Conservation (phyloP, 2,329 filamentous ascomycete species). For the Hypoxylon sp. region DNA sequence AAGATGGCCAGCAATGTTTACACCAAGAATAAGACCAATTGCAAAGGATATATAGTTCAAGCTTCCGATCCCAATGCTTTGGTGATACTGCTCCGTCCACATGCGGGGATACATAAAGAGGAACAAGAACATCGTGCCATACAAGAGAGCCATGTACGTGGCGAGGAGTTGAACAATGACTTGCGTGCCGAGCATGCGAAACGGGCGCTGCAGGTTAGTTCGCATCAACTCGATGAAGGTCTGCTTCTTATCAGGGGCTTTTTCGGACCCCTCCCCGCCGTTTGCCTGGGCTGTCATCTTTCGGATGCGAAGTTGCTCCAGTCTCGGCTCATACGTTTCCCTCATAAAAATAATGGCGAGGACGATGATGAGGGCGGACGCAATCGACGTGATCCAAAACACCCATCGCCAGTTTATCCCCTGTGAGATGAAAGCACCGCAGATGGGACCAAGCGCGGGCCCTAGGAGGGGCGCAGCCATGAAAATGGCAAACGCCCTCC, state of each 20-base stretch:
- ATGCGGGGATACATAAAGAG: slow-evolving; percentile 58
- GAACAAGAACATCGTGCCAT: slow-evolving; percentile 62
- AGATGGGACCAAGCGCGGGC: slow-evolving; percentile 75
- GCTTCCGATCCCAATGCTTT: slow-evolving; percentile 59
- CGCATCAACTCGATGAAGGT: slow-evolving; percentile 9
- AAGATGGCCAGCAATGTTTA: slow-evolving; percentile 46
- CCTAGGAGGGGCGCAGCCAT: slow-evolving; percentile 74
- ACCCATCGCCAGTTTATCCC: slow-evolving; percentile 78
- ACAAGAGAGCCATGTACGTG: slow-evolving; percentile 60
- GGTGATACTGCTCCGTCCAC: slow-evolving; percentile 55
- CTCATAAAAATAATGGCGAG: slow-evolving; percentile 71
- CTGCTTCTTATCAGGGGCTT: slow-evolving; percentile 4
- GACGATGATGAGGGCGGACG: slow-evolving; percentile 68
- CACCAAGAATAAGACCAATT: slow-evolving; percentile 57
- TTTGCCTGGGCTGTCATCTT: neutral
- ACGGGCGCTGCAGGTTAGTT: slow-evolving; percentile 47
- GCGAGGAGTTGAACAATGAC: slow-evolving; percentile 62
- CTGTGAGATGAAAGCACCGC: slow-evolving; percentile 75
- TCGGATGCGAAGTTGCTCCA: slow-evolving; percentile 51
- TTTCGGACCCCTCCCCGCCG: neutral
- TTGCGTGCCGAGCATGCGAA: slow-evolving; percentile 60
- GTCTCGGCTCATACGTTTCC: slow-evolving; percentile 73
- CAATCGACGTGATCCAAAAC: slow-evolving; percentile 75
- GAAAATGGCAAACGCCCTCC: slow-evolving; percentile 72
- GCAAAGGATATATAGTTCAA: slow-evolving; percentile 63